Evolutionary conservation across 495 filamentous ascomycete species (phyloP).

Genomic region (Viridothelium virens): DNA sequence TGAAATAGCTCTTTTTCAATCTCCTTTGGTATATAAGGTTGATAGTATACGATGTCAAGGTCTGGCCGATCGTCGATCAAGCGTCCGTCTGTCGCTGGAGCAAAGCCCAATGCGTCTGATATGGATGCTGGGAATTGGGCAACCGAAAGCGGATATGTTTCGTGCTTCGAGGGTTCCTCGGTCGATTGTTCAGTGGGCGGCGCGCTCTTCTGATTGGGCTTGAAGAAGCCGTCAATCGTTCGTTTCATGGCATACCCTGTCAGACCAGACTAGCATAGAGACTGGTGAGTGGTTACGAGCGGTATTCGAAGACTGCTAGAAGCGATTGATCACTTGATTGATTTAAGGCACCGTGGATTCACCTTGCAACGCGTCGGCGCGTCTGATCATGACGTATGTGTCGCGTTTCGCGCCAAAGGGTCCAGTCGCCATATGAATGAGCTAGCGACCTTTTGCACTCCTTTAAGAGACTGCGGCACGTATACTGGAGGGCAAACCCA

Average conservation of each 20-base stretch:
- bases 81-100: slow-evolving; percentile 35
- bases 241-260: slow-evolving; percentile 37
- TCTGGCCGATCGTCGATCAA: slow-evolving; percentile 54
- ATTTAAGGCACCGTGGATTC: not conserved
- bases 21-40: slow-evolving; percentile 51
- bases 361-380: not conserved
- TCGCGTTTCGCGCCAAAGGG: not conserved
- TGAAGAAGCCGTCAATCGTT: slow-evolving; percentile 47
- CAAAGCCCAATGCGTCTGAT: slow-evolving; percentile 31
- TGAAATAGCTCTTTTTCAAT: slow-evolving; percentile 53
- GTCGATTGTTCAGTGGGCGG: slow-evolving; percentile 3
- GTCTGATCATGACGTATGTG: slow-evolving; percentile 5
- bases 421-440: not conserved
- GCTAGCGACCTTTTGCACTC: not conserved
- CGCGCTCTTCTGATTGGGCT: slow-evolving; percentile 36
- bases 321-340: not conserved
- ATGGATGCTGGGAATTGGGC: slow-evolving; percentile 45
- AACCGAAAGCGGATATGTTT: slow-evolving; percentile 57
- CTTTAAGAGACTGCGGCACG: too few relatives aligned
- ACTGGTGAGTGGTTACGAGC: not conserved
- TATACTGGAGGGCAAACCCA: too few relatives aligned
- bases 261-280: not conserved
- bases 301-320: not conserved
- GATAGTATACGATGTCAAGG: slow-evolving; percentile 60
- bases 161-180: slow-evolving; percentile 39